phyloP scores from a whole-genome alignment of 257 asterid species.

The Nicotiana attenuata region DNA sequence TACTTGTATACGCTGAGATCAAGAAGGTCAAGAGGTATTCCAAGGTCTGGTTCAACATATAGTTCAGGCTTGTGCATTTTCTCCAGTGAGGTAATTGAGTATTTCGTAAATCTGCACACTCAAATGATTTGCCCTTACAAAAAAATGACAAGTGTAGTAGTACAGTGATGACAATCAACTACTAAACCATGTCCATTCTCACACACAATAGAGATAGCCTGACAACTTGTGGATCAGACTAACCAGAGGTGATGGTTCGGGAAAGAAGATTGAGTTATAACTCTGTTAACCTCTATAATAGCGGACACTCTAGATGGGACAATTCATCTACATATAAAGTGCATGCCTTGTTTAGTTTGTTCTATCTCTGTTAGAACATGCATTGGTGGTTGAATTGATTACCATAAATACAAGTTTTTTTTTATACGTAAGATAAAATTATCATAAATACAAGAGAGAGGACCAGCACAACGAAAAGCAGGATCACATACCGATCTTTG shows the following conservation, averaged over 20 bases:
- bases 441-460: not conserved
- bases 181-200: not conserved
- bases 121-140: constrained; percentile 11
- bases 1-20: constrained; percentile 96
- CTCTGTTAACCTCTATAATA: not conserved
- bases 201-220: constrained; percentile 3
- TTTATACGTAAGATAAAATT: too few species aligned
- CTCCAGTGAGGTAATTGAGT: constrained; percentile 81
- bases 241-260: not conserved
- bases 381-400: not conserved
- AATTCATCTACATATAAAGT: not conserved
- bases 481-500: constrained; percentile 63
- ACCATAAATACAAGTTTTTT: not conserved
- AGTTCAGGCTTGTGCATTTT: constrained; percentile 90
- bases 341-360: not conserved
- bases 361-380: not conserved
- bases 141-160: not conserved
- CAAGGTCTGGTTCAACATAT: constrained; percentile 92
- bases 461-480: not conserved
- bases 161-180: not conserved
- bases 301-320: not conserved
- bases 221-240: not conserved
- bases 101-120: constrained; percentile 75
- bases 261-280: not conserved
- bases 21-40: constrained; percentile 95